These are phyloP conservation scores for Phlebiopsis flavidoalba DNA, from an alignment of 768 basidiomycete species.

Conservation along the genomic window DNA sequence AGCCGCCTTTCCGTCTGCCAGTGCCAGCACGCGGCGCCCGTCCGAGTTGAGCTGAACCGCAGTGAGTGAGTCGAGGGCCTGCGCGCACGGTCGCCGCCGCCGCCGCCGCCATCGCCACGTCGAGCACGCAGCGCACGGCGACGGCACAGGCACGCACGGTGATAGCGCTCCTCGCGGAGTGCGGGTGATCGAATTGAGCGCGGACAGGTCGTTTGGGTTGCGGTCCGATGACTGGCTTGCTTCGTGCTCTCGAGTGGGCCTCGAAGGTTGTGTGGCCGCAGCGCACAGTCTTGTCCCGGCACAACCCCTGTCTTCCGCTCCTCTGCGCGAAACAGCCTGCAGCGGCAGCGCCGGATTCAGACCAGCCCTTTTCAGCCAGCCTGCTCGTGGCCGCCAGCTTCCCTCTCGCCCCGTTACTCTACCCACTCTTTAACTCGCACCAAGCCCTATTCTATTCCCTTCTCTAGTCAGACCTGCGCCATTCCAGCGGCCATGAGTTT, in stretches of 20 bases:
- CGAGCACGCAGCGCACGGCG: neutral
- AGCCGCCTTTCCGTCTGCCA: neutral
- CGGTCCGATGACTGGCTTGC: constrained; percentile 12
- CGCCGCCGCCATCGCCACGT: too few relatives aligned
- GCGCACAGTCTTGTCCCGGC: constrained; percentile 5
- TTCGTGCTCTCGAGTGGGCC: constrained; percentile 7
- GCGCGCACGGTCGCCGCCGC: neutral
- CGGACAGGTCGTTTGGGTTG: constrained; percentile 3
- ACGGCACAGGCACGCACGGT: neutral
- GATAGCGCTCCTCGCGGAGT: constrained; percentile 1
- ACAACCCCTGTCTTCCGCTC: constrained; percentile 12
- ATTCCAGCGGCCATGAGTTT: constrained; percentile 26
- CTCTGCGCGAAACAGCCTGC: constrained; percentile 1
- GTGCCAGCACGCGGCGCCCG: too few relatives aligned
- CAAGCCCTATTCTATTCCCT: constrained; percentile 8
- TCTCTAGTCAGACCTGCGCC: constrained; percentile 15
- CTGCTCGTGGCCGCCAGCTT: constrained; percentile 10
- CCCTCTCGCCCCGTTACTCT: constrained; percentile 2
- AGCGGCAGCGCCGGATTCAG: constrained; percentile 12
- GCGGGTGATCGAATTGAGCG: constrained; percentile 10
- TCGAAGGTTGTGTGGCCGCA: constrained; percentile 9
- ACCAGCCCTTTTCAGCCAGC: constrained; percentile 4
- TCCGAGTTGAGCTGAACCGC: too few relatives aligned
- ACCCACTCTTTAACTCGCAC: constrained; percentile 15
- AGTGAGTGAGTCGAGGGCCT: neutral